These are phyloP conservation scores for Plasmodium ovale DNA, from an alignment of 169 alveolate genomes.

Conservation along the genomic window DNA sequence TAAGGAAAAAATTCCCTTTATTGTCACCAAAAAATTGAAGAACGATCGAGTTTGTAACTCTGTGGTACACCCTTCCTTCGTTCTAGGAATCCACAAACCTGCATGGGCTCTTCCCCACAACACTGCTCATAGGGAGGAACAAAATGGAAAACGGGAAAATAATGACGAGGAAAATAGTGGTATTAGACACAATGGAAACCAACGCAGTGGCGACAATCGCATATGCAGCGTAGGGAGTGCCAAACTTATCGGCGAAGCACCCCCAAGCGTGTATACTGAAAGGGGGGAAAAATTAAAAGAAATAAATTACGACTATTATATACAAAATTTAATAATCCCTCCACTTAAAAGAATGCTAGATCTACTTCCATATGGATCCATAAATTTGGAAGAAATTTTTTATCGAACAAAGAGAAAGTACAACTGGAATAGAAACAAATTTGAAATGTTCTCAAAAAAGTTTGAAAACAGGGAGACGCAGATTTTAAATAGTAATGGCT, in stretches of 20 bases:
- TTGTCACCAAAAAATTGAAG: slow-evolving; percentile 61
- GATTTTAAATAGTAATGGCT: background rate
- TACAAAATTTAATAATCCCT: slow-evolving; percentile 74
- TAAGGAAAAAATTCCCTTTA: slow-evolving; percentile 80
- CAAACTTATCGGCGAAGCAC: no score
- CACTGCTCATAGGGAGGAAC: background rate
- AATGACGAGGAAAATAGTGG: background rate
- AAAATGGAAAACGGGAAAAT: background rate
- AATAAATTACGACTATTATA: slow-evolving; percentile 77
- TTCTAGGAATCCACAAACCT: slow-evolving; percentile 50
- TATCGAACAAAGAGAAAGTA: slow-evolving; percentile 10
- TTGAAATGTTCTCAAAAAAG: slow-evolving; percentile 47
- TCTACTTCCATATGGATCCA: slow-evolving; percentile 42
- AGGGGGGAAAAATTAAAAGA: slow-evolving; percentile 50
- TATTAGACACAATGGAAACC: background rate
- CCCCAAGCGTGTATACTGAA: background rate
- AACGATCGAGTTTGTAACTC: slow-evolving; percentile 40
- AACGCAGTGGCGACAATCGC: background rate
- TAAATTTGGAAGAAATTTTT: slow-evolving; percentile 29
- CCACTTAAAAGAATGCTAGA: slow-evolving; percentile 80
- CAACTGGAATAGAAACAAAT: background rate
- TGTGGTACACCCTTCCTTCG: slow-evolving; percentile 35
- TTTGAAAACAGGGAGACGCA: background rate
- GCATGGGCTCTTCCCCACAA: background rate
- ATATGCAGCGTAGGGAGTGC: no score